phyloP scores from a whole-genome alignment of 208 protist species.

The Acanthamoeba triangularis region DNA sequence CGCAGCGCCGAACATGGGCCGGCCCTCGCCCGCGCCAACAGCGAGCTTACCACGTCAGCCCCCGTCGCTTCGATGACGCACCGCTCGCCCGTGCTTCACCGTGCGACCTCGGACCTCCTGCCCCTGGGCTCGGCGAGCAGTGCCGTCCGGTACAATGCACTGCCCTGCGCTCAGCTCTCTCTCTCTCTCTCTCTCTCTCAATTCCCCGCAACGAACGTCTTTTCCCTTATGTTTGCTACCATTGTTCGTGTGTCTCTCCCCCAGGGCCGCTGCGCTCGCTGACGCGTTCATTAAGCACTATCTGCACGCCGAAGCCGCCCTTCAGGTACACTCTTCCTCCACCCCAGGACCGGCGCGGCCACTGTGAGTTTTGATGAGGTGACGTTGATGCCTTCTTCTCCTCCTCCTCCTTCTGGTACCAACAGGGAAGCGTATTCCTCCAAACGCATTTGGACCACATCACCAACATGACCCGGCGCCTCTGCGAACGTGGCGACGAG shows the following conservation, averaged over 20 bases:
- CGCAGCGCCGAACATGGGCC: not conserved
- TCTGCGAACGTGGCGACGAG: not conserved
- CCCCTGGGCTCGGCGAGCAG: not conserved
- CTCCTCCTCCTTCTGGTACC: too few species aligned
- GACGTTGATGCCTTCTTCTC: not conserved
- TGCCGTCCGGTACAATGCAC: not conserved
- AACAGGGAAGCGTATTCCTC: not conserved
- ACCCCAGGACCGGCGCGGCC: not conserved
- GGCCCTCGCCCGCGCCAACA: not conserved
- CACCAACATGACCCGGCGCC: not conserved
- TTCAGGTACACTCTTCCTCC: not conserved
- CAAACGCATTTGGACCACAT: slow-evolving; percentile 15
- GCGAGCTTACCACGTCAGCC: not conserved
- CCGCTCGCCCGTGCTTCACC: not conserved
- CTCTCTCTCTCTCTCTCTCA: not conserved
- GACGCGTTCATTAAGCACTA: not conserved
- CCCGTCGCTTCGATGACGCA: not conserved
- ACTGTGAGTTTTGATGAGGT: not conserved
- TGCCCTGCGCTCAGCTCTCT: not conserved
- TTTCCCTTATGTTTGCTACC: not conserved
- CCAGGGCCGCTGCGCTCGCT: not conserved
- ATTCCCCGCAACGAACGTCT: not conserved
- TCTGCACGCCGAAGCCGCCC: not conserved
- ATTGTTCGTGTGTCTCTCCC: not conserved
- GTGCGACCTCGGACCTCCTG: not conserved